Evolutionary conservation across 2,329 filamentous ascomycete genomes (phyloP).

Genomic region (Fusarium sp.): DNA sequence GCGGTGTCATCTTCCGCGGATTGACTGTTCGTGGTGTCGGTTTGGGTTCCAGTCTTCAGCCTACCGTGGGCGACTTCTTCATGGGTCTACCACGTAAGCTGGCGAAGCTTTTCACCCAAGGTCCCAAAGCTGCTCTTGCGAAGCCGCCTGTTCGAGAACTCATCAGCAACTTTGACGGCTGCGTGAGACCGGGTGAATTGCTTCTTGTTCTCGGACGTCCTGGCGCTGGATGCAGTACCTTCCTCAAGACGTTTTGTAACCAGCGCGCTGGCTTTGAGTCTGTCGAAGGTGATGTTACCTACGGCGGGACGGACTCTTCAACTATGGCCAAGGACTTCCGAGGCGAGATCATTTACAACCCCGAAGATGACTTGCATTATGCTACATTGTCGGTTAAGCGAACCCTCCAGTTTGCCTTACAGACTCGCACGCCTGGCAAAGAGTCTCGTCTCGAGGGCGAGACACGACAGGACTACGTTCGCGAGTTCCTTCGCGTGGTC

Average conservation of each 20-base stretch:
- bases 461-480: constrained; percentile 65
- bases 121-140: constrained; percentile 62
- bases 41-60: constrained; percentile 68
- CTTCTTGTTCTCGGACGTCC: constrained; percentile 75
- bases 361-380: constrained; percentile 77
- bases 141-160: constrained; percentile 74
- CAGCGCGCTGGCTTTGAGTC: constrained; percentile 72
- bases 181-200: constrained; percentile 78
- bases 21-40: constrained; percentile 78
- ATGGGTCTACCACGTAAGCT: constrained; percentile 62
- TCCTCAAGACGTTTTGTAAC: constrained; percentile 79
- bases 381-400: constrained; percentile 75
- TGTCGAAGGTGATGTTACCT: constrained; percentile 74
- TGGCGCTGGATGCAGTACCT: constrained; percentile 76
- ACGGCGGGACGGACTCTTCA: constrained; percentile 62
- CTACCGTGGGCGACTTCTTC: constrained; percentile 73
- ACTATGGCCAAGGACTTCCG: constrained; percentile 66
- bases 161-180: constrained; percentile 73
- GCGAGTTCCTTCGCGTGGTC: constrained; percentile 69
- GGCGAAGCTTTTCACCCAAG: constrained; percentile 62
- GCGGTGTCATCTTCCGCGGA: constrained; percentile 76
- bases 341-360: constrained; percentile 74
- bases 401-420: constrained; percentile 75
- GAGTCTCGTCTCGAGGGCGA: constrained; percentile 69
- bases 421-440: constrained; percentile 69